Percentiles rank a stretch among this genome's conserved stretches.
Conservation (phyloP, 139 green algal species). For the Auxenochlorella pyrenoidosa region DNA sequence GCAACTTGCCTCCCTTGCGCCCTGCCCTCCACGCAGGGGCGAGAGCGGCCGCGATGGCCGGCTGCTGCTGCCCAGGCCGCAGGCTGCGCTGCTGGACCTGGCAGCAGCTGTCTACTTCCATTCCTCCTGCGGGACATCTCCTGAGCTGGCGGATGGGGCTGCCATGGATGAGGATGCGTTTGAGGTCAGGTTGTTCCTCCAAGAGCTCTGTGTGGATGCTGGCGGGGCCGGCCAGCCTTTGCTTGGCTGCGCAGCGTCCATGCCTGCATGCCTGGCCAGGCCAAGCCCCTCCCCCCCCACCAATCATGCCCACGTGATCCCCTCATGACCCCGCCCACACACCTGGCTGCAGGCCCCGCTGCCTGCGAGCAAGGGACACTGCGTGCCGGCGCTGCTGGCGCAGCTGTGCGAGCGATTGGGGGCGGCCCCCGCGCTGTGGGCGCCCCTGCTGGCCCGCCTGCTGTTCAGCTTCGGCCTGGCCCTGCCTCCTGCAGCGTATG, state of each 20-base stretch:
- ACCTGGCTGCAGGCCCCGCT: neutral
- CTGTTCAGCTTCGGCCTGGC: conserved; percentile 28
- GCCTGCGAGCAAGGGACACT: conserved; percentile 15
- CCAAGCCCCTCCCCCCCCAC: too few species aligned
- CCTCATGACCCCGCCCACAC: too few species aligned
- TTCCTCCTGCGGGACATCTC: neutral
- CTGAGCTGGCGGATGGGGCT: neutral
- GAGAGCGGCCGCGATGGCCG: conserved; percentile 34
- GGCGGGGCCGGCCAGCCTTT: too few species aligned
- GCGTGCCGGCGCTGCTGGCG: conserved; percentile 1
- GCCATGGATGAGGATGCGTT: neutral
- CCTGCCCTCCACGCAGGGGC: conserved; percentile 2
- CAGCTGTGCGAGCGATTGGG: neutral
- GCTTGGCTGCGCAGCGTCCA: too few species aligned
- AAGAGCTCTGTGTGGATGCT: too few species aligned
- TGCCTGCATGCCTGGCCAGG: too few species aligned
- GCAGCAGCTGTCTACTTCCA: conserved; percentile 27
- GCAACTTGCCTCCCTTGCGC: neutral
- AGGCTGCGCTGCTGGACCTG: conserved; percentile 43
- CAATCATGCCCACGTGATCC: too few species aligned
- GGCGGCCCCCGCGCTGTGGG: conserved; percentile 10
- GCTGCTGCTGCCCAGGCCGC: conserved; percentile 29
- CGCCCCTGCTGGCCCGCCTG: conserved; percentile 38
- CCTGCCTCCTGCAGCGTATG: conserved; percentile 22
- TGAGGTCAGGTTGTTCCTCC: neutral